These are phyloP conservation scores for Ganoderma multipileum DNA, from an alignment of 1,284 basidiomycete species.

Conservation along the genomic window DNA sequence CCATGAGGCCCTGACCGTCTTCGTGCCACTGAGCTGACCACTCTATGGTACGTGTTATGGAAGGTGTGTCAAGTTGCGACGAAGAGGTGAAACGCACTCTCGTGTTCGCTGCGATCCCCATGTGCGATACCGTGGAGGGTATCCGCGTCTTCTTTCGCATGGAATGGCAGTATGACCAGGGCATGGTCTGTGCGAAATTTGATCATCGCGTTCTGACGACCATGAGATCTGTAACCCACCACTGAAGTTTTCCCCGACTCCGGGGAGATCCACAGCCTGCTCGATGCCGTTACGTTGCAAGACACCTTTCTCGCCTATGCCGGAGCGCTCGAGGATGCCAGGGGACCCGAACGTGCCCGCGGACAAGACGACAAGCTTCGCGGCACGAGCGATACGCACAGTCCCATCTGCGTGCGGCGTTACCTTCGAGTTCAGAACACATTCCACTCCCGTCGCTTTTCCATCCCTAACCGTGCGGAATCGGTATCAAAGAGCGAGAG, in stretches of 20 bases:
- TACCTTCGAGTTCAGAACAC: slow-evolving; percentile 45
- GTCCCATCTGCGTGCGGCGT: slow-evolving; percentile 28
- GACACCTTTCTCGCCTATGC: slow-evolving; percentile 41
- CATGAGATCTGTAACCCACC: no score
- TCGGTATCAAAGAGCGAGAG: no score
- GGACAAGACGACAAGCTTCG: slow-evolving; percentile 54
- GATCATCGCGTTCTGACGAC: no score
- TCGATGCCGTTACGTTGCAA: slow-evolving; percentile 49
- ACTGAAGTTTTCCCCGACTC: slow-evolving; percentile 64
- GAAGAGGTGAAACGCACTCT: no score
- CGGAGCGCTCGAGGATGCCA: slow-evolving; percentile 41
- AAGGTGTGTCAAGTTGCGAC: background rate
- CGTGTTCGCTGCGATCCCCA: slow-evolving; percentile 40
- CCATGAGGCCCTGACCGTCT: slow-evolving; percentile 52
- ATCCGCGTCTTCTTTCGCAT: slow-evolving; percentile 47
- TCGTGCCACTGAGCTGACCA: slow-evolving; percentile 48
- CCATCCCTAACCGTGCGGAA: no score
- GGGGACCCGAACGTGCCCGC: slow-evolving; percentile 44
- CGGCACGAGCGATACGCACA: slow-evolving; percentile 42
- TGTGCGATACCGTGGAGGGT: slow-evolving; percentile 51
- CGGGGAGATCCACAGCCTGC: slow-evolving; percentile 55
- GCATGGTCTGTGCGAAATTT: slow-evolving; percentile 48
- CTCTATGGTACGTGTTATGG: slow-evolving; percentile 35
- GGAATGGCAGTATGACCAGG: slow-evolving; percentile 41
- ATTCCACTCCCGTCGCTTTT: slow-evolving; percentile 64